Percentiles rank a stretch among this genome's conserved stretches.
phyloP scores from a whole-genome alignment of 2,329 filamentous ascomycete genomes.

The Beauveria pseudobassiana region DNA sequence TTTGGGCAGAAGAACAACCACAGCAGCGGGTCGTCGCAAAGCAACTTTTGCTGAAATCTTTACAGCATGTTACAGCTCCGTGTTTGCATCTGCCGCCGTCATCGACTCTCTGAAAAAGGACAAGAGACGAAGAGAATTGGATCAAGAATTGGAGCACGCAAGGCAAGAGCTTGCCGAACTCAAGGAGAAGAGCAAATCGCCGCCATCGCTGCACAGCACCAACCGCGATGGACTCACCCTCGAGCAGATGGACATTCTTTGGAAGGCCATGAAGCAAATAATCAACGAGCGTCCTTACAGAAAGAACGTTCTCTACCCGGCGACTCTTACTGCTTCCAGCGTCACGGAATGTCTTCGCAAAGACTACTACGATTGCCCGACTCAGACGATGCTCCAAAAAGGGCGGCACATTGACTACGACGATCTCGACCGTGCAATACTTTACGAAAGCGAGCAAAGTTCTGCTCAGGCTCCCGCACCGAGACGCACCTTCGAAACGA shows the following conservation, averaged over 20 bases:
- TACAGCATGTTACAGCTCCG: conserved; percentile 61
- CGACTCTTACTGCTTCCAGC: conserved; percentile 20
- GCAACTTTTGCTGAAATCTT: conserved; percentile 46
- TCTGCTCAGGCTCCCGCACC: conserved; percentile 16
- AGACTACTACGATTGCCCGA: conserved; percentile 23
- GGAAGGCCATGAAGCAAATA: conserved; percentile 24
- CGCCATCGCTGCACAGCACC: conserved; percentile 10
- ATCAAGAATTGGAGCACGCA: conserved; percentile 50
- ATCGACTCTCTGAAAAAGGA: conserved; percentile 55
- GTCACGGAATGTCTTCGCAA: conserved; percentile 21
- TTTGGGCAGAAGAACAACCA: conserved; percentile 43
- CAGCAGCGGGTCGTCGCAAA: conserved; percentile 41
- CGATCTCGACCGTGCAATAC: conserved; percentile 22
- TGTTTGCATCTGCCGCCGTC: conserved; percentile 57
- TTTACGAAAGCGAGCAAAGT: conserved; percentile 21
- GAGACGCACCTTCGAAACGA: conserved; percentile 22
- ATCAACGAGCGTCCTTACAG: conserved; percentile 26
- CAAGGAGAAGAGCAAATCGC: conserved; percentile 23
- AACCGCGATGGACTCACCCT: conserved; percentile 16
- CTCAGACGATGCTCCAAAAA: conserved; percentile 16
- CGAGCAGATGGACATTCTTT: conserved; percentile 25
- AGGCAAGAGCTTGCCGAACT: conserved; percentile 37
- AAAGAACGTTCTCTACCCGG: conserved; percentile 27
- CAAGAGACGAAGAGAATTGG: conserved; percentile 50
- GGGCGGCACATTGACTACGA: conserved; percentile 23